These are phyloP conservation scores for Fraxinus excelsior DNA, from an alignment of 257 asterid genomes.

Conservation along the genomic window DNA sequence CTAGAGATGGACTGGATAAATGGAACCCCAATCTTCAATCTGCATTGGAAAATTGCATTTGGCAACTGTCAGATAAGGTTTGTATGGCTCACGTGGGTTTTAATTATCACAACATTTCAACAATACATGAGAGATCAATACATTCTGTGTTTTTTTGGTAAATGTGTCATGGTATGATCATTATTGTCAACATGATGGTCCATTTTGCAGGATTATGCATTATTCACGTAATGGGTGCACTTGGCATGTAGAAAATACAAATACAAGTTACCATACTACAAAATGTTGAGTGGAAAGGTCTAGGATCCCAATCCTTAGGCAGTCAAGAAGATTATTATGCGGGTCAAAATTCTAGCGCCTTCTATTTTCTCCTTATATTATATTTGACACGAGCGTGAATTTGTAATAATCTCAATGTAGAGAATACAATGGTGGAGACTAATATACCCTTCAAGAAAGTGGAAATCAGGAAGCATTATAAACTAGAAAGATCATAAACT, in stretches of 20 bases:
- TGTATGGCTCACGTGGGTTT: constrained; percentile 18
- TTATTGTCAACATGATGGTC: neutral
- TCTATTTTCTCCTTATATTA: no score
- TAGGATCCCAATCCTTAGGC: neutral
- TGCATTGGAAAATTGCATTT: constrained; percentile 49
- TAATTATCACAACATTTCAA: neutral
- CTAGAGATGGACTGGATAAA: constrained; percentile 26
- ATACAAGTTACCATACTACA: neutral
- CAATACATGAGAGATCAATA: neutral
- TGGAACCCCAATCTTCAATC: constrained; percentile 37
- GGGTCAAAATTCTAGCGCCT: no score
- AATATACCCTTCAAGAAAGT: no score
- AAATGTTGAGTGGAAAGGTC: neutral
- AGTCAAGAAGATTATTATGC: neutral
- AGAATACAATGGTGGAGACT: no score
- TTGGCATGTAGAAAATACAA: neutral
- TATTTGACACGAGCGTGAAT: no score
- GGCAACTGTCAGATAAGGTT: constrained; percentile 45
- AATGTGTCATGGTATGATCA: constrained; percentile 2
- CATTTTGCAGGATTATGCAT: neutral
- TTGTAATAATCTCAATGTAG: no score
- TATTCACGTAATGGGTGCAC: neutral
- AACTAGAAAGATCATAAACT: no score
- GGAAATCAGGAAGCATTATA: no score
- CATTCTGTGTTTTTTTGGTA: neutral